Evolutionary conservation across 495 filamentous ascomycete genomes (phyloP).

Genomic region (Talaromyces stipitatus): DNA sequence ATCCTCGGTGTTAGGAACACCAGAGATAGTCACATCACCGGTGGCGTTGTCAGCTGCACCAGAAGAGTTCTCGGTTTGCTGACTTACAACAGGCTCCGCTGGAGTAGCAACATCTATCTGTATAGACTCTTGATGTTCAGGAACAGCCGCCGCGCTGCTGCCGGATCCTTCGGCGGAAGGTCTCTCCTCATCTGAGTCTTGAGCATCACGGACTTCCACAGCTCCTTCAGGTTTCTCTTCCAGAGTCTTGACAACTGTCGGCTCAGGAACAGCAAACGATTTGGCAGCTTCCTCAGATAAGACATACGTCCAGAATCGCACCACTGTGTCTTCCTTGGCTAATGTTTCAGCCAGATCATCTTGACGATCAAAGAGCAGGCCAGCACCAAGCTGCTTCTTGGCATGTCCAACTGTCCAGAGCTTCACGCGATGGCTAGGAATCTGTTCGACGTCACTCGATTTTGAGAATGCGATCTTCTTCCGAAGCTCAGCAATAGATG

Average conservation of each 20-base stretch:
- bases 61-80: not conserved
- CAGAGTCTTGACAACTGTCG: conserved; percentile 12
- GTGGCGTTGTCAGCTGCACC: not conserved
- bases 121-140: not conserved
- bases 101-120: not conserved
- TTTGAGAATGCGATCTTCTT: conserved; percentile 33
- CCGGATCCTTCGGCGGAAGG: conserved; percentile 2
- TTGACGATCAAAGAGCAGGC: conserved; percentile 29
- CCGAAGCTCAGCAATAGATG: conserved; percentile 33
- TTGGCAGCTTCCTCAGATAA: conserved; percentile 38
- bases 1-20: not conserved
- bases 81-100: conserved; percentile 5
- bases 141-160: not conserved
- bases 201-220: conserved; percentile 13
- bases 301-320: conserved; percentile 38
- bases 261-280: conserved; percentile 36
- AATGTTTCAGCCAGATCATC: conserved; percentile 27
- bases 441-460: conserved; percentile 14
- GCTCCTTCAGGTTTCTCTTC: conserved; percentile 31
- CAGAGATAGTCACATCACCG: not conserved
- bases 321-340: conserved; percentile 17
- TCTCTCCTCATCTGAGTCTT: conserved; percentile 6
- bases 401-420: conserved; percentile 38
- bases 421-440: conserved; percentile 29
- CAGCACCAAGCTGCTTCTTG: conserved; percentile 26